Percentiles rank a stretch among this genome's conserved stretches.
phyloP scores from a whole-genome alignment of 805 yeast species.

The Candida sithepensis region DNA sequence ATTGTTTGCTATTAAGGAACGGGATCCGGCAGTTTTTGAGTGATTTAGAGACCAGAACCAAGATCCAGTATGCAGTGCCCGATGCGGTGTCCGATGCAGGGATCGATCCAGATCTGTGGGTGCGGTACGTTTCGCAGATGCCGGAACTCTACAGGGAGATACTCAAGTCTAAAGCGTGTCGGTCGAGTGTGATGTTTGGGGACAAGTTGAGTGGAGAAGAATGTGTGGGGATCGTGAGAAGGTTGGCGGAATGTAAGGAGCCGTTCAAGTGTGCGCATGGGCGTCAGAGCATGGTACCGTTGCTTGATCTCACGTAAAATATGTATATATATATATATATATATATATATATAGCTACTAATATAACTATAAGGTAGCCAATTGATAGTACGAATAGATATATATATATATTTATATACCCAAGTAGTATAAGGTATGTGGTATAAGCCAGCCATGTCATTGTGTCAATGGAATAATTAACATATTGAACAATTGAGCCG shows the following conservation, averaged over 20 bases:
- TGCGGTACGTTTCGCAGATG: constrained; percentile 35
- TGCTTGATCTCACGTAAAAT: constrained; percentile 18
- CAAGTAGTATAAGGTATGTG: no score
- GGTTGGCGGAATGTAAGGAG: constrained; percentile 44
- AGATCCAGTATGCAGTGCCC: constrained; percentile 14
- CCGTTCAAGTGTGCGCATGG: constrained; percentile 90
- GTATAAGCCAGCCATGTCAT: no score
- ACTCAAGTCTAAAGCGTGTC: constrained; percentile 61
- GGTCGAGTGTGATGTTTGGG: constrained; percentile 72
- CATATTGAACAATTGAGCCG: no score
- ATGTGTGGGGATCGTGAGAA: constrained; percentile 41
- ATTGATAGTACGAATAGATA: no score
- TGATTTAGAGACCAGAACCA: constrained; percentile 37
- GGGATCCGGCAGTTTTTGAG: constrained; percentile 41
- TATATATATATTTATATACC: no score
- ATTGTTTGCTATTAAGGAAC: constrained; percentile 29
- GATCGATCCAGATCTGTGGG: constrained; percentile 33
- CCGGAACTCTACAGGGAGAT: constrained; percentile 51
- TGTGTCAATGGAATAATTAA: no score
- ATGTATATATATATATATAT: no score
- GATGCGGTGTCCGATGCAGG: no score
- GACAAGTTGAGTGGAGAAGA: constrained; percentile 39
- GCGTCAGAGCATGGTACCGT: constrained; percentile 66
- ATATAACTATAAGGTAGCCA: neutral
- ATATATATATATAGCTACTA: no score